Percentiles rank a stretch among this genome's conserved stretches.
Evolutionary conservation across 176 grass and related monocot species (phyloP).

Genomic region (Sorghum bicolor): DNA sequence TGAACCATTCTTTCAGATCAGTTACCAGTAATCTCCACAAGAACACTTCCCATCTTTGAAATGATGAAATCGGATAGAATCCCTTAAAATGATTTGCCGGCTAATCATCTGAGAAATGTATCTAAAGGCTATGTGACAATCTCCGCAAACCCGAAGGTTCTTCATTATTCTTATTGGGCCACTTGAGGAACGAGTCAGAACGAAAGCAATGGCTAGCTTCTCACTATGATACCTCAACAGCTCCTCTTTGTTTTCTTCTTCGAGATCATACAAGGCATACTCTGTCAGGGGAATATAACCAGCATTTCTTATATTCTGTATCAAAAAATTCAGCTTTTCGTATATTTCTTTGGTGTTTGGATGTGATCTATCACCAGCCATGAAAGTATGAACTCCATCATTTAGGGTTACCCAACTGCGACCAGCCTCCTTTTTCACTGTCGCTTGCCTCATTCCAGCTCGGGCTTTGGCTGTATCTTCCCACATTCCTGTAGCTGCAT

Average conservation of each 20-base stretch:
- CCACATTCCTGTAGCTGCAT: slow-evolving; percentile 75
- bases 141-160: slow-evolving; percentile 72
- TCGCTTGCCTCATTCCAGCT: slow-evolving; percentile 38
- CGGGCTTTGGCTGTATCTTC: slow-evolving; percentile 68
- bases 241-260: slow-evolving; percentile 73
- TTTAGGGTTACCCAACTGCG: slow-evolving; percentile 71
- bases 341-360: slow-evolving; percentile 76
- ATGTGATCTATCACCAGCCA: slow-evolving; percentile 75
- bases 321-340: slow-evolving; percentile 52
- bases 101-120: slow-evolving; percentile 72
- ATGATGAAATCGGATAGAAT: slow-evolving; percentile 74
- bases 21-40: slow-evolving; percentile 73
- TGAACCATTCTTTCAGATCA: slow-evolving; percentile 4
- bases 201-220: slow-evolving; percentile 80
- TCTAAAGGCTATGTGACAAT: slow-evolving; percentile 70
- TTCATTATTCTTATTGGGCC: slow-evolving; percentile 79
- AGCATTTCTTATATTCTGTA: slow-evolving; percentile 56
- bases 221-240: slow-evolving; percentile 71
- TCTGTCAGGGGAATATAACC: slow-evolving; percentile 66
- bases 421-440: slow-evolving; percentile 72
- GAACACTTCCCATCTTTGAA: slow-evolving; percentile 75
- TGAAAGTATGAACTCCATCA: slow-evolving; percentile 72
- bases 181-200: slow-evolving; percentile 51
- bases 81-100: slow-evolving; percentile 60
- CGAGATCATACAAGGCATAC: slow-evolving; percentile 62